These are phyloP conservation scores for Lecanoromycetidae sp. DNA, from an alignment of 2,329 filamentous ascomycete genomes.

Conservation along the genomic window DNA sequence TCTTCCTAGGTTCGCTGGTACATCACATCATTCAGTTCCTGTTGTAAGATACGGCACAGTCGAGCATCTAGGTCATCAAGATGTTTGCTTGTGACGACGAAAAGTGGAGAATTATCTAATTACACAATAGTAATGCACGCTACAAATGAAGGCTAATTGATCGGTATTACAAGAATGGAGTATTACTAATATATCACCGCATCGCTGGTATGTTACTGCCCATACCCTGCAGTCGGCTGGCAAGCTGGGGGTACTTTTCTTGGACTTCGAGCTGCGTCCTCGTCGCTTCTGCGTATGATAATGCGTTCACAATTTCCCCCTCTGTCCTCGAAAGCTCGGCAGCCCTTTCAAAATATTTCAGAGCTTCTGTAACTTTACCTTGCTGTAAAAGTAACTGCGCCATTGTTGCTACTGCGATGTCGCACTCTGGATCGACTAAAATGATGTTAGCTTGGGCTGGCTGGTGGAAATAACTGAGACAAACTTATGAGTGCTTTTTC, in stretches of 20 bases:
- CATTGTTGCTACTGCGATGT: conserved; percentile 98
- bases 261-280: conserved; percentile 88
- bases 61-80: neutral
- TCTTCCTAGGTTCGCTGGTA: no score
- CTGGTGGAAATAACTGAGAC: neutral
- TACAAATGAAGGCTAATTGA: neutral
- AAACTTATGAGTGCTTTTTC: conserved; percentile 92
- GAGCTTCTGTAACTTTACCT: conserved; percentile 87
- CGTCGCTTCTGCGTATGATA: conserved; percentile 94
- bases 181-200: conserved; percentile 4
- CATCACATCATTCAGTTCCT: neutral
- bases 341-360: conserved; percentile 93
- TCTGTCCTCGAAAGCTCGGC: conserved; percentile 90
- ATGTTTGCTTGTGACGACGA: neutral
- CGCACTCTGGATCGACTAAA: conserved; percentile 90
- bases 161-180: neutral
- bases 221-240: conserved; percentile 51
- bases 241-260: conserved; percentile 72
- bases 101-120: conserved; percentile 13
- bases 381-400: conserved; percentile 94
- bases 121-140: conserved; percentile 1
- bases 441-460: conserved; percentile 13
- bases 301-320: conserved; percentile 87
- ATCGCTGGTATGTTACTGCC: conserved; percentile 11
- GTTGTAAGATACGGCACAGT: conserved; percentile 1